These are phyloP conservation scores for Peziza echinospora DNA, from an alignment of 495 filamentous ascomycete genomes.

Conservation along the genomic window DNA sequence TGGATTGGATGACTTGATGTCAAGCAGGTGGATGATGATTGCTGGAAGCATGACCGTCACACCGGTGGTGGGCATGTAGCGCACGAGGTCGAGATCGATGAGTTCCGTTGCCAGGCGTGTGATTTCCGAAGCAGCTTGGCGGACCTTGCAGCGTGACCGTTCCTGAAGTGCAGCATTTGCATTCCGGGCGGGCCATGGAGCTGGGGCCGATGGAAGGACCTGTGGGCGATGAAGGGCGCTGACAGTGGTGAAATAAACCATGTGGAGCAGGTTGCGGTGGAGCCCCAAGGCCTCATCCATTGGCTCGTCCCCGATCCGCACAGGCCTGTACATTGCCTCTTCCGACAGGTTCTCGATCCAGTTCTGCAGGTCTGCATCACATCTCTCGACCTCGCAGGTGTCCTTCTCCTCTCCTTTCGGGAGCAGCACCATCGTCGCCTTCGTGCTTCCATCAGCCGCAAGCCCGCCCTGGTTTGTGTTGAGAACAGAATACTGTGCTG, in stretches of 20 bases:
- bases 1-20: conserved; percentile 59
- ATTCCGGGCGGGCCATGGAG: conserved; percentile 30
- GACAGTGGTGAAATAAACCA: conserved; percentile 72
- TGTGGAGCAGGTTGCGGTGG: conserved; percentile 58
- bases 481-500: conserved; percentile 72
- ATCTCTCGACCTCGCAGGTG: conserved; percentile 40
- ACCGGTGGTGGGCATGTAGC: conserved; percentile 64
- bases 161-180: conserved; percentile 42
- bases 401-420: conserved; percentile 62
- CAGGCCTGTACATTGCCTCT: conserved; percentile 16
- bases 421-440: conserved; percentile 73
- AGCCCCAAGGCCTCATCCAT: conserved; percentile 40
- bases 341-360: conserved; percentile 51
- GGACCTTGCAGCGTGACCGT: conserved; percentile 55
- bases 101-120: conserved; percentile 56
- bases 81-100: conserved; percentile 43
- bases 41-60: conserved; percentile 76
- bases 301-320: conserved; percentile 1
- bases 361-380: conserved; percentile 48
- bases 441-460: conserved; percentile 41
- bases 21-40: conserved; percentile 74
- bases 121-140: conserved; percentile 57
- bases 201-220: conserved; percentile 51
- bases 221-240: conserved; percentile 75
- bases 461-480: conserved; percentile 48